phyloP scores from a whole-genome alignment of 768 basidiomycete species.

The Hericium erinaceus region DNA sequence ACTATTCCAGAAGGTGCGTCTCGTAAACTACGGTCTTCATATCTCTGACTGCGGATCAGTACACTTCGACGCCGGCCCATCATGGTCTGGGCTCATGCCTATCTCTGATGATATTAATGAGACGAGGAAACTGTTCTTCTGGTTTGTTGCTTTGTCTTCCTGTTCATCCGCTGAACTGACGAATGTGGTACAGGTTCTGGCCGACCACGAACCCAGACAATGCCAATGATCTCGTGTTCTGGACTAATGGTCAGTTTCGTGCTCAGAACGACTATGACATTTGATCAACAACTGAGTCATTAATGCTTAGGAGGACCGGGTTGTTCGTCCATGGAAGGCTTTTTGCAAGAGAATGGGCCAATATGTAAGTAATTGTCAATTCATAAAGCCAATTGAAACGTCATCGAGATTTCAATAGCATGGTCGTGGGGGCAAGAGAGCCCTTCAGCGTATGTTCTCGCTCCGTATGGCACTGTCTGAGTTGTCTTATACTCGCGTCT shows the following conservation, averaged over 20 bases:
- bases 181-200: slow-evolving; percentile 22
- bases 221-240: slow-evolving; percentile 21
- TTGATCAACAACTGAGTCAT: neutral
- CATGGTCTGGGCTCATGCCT: slow-evolving; percentile 22
- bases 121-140: slow-evolving; percentile 34
- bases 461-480: neutral
- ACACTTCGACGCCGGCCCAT: slow-evolving; percentile 27
- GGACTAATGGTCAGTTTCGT: slow-evolving; percentile 23
- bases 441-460: slow-evolving; percentile 33
- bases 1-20: slow-evolving; percentile 22
- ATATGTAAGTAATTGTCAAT: slow-evolving; percentile 28
- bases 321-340: slow-evolving; percentile 62
- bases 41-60: slow-evolving; percentile 15
- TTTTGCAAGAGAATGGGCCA: slow-evolving; percentile 62
- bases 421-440: slow-evolving; percentile 56
- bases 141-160: slow-evolving; percentile 5
- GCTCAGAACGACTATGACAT: neutral
- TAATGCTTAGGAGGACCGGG: slow-evolving; percentile 49
- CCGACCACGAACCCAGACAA: slow-evolving; percentile 22
- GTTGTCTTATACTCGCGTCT: neutral
- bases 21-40: neutral
- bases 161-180: neutral
- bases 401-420: slow-evolving; percentile 26
- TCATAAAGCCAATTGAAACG: neutral
- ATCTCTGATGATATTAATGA: slow-evolving; percentile 26